Conservation (phyloP, 208 protist genomes). For the Trypanosoma avium region DNA sequence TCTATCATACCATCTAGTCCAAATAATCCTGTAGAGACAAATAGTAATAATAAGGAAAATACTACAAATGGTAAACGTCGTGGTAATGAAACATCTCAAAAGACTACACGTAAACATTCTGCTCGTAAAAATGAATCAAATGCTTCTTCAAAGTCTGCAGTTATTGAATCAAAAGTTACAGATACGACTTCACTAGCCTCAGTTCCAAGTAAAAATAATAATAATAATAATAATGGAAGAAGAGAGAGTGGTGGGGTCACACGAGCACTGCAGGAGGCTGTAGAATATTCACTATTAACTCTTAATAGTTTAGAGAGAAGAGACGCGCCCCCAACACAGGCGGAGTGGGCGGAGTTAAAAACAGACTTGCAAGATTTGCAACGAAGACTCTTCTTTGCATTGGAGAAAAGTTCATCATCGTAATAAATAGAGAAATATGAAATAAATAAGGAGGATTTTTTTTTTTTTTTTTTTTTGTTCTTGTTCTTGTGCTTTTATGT, state of each 20-base stretch:
- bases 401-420: background rate
- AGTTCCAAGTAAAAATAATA: background rate
- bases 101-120: background rate
- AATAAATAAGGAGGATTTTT: too few relatives aligned
- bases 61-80: background rate
- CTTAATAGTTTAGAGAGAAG: conserved; percentile 43
- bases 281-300: conserved; percentile 55
- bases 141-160: background rate
- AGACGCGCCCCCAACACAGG: conserved; percentile 1
- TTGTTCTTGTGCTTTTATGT: background rate
- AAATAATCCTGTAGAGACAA: background rate
- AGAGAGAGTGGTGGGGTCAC: background rate
- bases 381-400: conserved; percentile 36
- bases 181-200: too few relatives aligned
- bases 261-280: conserved; percentile 26
- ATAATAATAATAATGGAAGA: background rate
- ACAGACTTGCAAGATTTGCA: conserved; percentile 52
- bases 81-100: background rate
- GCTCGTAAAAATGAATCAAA: background rate
- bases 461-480: too few relatives aligned
- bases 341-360: conserved; percentile 32
- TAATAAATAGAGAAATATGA: too few relatives aligned
- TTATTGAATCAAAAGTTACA: background rate
- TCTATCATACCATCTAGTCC: too few relatives aligned
- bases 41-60: background rate